phyloP scores from a whole-genome alignment of 805 yeast genomes.

The Candida anglica region DNA sequence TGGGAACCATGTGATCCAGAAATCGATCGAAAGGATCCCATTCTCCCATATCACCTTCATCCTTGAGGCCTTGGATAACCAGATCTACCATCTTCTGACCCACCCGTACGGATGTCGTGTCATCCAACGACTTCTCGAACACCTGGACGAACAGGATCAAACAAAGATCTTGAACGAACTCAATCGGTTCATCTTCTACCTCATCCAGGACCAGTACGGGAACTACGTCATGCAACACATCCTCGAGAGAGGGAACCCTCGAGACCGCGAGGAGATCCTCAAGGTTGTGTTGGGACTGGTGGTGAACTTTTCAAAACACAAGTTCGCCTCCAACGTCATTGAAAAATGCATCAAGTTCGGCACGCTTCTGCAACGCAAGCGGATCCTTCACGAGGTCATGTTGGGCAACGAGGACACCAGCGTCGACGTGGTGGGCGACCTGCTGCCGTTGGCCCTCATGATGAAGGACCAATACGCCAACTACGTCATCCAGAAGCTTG shows the following conservation, averaged over 20 bases:
- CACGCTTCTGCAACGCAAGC: slow-evolving; percentile 53
- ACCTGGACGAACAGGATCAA: slow-evolving; percentile 64
- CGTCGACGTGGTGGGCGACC: slow-evolving; percentile 51
- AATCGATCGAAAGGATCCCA: slow-evolving; percentile 84
- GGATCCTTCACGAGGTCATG: slow-evolving; percentile 65
- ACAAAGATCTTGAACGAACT: slow-evolving; percentile 65
- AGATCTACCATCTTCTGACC: slow-evolving; percentile 80
- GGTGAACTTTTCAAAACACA: slow-evolving; percentile 87
- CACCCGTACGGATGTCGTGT: slow-evolving; percentile 99
- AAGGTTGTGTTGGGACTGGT: slow-evolving; percentile 66
- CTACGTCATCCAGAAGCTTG: slow-evolving; percentile 92
- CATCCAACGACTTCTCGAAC: slow-evolving; percentile 86
- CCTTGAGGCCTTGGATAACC: slow-evolving; percentile 62
- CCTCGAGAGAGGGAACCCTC: slow-evolving; percentile 70
- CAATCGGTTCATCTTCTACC: slow-evolving; percentile 62
- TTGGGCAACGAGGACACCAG: slow-evolving; percentile 45
- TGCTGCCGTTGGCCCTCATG: slow-evolving; percentile 78
- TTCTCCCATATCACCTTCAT: slow-evolving; percentile 67
- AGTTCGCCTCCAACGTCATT: slow-evolving; percentile 96
- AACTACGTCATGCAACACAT: slow-evolving; percentile 97
- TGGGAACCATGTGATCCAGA: slow-evolving; percentile 97
- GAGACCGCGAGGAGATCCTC: slow-evolving; percentile 60
- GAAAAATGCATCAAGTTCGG: slow-evolving; percentile 88
- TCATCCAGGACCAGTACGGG: slow-evolving; percentile 96
- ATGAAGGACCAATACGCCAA: slow-evolving; percentile 98